Percentiles rank a stretch among this genome's conserved stretches.
These are phyloP conservation scores for Plasmopara viticola DNA, from an alignment of 352 stramenopile species.

Conservation along the genomic window DNA sequence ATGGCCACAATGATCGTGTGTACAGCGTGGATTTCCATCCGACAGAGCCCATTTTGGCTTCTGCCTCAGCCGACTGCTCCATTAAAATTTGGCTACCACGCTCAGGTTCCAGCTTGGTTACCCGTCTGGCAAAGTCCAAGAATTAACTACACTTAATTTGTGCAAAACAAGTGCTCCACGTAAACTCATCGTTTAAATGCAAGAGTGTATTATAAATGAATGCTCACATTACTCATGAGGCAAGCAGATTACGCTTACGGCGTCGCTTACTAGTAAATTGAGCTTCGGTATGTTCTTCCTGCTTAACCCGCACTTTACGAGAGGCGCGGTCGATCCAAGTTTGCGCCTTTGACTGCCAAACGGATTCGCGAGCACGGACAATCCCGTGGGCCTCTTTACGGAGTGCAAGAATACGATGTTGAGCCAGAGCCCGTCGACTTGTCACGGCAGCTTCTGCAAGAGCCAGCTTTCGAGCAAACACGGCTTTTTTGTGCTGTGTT, in stretches of 20 bases:
- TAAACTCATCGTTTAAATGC: constrained; percentile 7
- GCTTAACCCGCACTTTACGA: constrained; percentile 87
- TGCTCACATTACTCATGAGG: constrained; percentile 20
- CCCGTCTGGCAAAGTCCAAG: constrained; percentile 57
- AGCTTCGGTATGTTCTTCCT: constrained; percentile 83
- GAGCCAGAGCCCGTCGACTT: constrained; percentile 58
- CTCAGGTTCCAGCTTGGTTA: constrained; percentile 31
- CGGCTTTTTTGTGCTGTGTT: constrained; percentile 59
- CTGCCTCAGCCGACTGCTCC: constrained; percentile 76
- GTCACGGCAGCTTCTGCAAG: constrained; percentile 66
- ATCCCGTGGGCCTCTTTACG: constrained; percentile 73
- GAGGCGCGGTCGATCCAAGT: constrained; percentile 84
- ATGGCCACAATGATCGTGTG: constrained; percentile 82
- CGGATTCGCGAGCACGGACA: constrained; percentile 62
- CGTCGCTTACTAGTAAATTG: constrained; percentile 67
- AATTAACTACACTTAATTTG: constrained; percentile 18
- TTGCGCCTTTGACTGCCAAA: constrained; percentile 71
- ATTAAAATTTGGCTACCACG: constrained; percentile 85
- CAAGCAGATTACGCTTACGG: constrained; percentile 56
- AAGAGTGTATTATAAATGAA: constrained; percentile 23
- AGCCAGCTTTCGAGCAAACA: constrained; percentile 72
- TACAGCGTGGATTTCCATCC: constrained; percentile 87
- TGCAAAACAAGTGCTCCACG: background rate
- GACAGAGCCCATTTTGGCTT: constrained; percentile 78
- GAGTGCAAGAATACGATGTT: constrained; percentile 68